These are phyloP conservation scores for Ampelocalamus luodianensis DNA, from an alignment of 176 grass and related monocot genomes.

Conservation along the genomic window DNA sequence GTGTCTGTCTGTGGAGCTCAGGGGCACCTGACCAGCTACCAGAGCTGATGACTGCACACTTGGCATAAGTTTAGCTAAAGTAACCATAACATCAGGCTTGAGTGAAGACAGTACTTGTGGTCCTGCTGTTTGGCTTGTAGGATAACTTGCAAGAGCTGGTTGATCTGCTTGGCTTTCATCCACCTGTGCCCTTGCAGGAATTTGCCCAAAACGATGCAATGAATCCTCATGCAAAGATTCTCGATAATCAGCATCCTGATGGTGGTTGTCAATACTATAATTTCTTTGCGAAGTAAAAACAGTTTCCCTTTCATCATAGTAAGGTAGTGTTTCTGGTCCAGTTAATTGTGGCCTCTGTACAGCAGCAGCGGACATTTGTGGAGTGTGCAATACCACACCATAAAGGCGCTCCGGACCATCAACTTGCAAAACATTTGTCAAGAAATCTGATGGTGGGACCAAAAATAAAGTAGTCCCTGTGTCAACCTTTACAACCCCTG, in stretches of 20 bases:
- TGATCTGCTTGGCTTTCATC: conserved; percentile 51
- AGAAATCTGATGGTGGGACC: conserved; percentile 86
- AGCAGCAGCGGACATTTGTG: conserved; percentile 60
- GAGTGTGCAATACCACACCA: conserved; percentile 82
- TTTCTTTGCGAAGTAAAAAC: conserved; percentile 44
- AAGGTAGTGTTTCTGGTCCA: conserved; percentile 42
- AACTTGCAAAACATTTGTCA: conserved; percentile 77
- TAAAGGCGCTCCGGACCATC: conserved; percentile 87
- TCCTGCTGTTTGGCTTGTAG: conserved; percentile 44
- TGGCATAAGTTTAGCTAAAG: conserved; percentile 78
- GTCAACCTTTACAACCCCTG: conserved; percentile 93
- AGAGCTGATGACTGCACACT: conserved; percentile 47
- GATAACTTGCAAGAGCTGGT: conserved; percentile 38
- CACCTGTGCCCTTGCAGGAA: conserved; percentile 29
- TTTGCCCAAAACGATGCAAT: conserved; percentile 38
- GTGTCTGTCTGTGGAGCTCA: conserved; percentile 25
- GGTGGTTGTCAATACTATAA: conserved; percentile 45
- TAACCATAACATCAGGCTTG: conserved; percentile 78
- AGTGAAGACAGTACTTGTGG: conserved; percentile 61
- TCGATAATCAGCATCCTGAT: conserved; percentile 46
- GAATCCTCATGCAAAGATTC: conserved; percentile 41
- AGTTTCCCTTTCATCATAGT: conserved; percentile 52
- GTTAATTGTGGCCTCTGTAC: conserved; percentile 54
- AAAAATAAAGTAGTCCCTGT: conserved; percentile 79
- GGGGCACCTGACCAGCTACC: conserved; percentile 51